These are phyloP conservation scores for Malassezia dermatis DNA, from an alignment of 1,284 basidiomycete species.

Conservation along the genomic window DNA sequence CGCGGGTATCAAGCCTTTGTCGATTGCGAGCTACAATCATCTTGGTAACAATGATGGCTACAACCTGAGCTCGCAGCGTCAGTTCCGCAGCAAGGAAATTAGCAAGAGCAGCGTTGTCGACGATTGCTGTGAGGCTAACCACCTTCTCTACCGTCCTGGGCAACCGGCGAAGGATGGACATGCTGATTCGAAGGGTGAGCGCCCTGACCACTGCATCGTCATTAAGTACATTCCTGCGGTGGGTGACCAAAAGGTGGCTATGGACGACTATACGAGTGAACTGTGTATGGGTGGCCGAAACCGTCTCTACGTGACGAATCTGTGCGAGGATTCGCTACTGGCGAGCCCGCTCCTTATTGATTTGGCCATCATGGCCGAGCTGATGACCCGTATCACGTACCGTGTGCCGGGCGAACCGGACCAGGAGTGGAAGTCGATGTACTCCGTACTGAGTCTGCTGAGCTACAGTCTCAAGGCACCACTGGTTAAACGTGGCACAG, in stretches of 20 bases:
- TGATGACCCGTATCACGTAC: constrained; percentile 83
- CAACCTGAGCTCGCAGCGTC: constrained; percentile 76
- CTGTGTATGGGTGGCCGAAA: constrained; percentile 56
- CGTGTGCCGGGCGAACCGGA: constrained; percentile 26
- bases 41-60: constrained; percentile 95
- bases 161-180: constrained; percentile 51
- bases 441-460: constrained; percentile 43
- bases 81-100: constrained; percentile 92
- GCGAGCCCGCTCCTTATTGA: constrained; percentile 93
- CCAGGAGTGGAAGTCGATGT: constrained; percentile 37
- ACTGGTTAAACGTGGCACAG: constrained; percentile 85
- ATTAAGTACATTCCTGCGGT: constrained; percentile 61
- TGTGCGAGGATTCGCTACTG: constrained; percentile 71
- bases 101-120: constrained; percentile 87
- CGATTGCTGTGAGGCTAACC: constrained; percentile 60
- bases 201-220: constrained; percentile 93
- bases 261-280: constrained; percentile 98
- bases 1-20: constrained; percentile 94
- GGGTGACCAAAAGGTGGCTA: constrained; percentile 73
- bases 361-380: constrained; percentile 81
- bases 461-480: constrained; percentile 69
- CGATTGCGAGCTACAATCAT: constrained; percentile 95
- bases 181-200: constrained; percentile 63
- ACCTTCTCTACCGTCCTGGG: constrained; percentile 74
- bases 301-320: constrained; percentile 32